Evolutionary conservation across 192 early-diverging fungal species (phyloP).

Genomic region (Haplosporangium gracile): DNA sequence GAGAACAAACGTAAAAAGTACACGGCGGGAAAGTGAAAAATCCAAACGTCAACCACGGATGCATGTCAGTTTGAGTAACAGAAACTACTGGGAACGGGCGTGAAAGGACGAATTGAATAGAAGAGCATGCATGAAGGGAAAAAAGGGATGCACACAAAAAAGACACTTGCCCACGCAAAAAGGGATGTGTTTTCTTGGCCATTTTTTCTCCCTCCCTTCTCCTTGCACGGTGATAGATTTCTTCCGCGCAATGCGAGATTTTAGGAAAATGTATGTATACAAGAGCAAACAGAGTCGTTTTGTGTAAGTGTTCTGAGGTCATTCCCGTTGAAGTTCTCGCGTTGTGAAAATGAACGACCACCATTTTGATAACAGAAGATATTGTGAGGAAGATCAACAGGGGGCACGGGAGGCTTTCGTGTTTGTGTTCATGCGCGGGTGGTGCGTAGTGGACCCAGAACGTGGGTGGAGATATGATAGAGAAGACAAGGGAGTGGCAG

Average conservation of each 20-base stretch:
- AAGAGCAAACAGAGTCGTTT: background rate
- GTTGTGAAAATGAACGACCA: background rate
- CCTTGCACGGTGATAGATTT: background rate
- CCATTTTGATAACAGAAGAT: background rate
- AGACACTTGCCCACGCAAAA: constrained; percentile 3
- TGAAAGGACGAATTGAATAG: background rate
- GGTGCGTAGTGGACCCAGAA: background rate
- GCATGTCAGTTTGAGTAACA: background rate
- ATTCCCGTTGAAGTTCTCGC: background rate
- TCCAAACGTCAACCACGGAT: background rate
- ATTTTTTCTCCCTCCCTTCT: background rate
- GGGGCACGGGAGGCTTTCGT: background rate
- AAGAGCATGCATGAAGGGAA: background rate
- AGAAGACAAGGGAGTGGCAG: background rate
- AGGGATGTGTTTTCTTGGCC: constrained; percentile 6
- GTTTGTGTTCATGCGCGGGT: background rate
- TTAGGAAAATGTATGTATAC: background rate
- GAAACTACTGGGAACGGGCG: background rate
- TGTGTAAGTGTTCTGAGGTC: background rate
- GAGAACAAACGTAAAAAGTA: background rate
- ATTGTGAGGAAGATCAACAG: background rate
- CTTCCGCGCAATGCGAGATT: background rate
- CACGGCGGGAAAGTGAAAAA: background rate
- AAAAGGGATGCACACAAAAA: constrained; percentile 9
- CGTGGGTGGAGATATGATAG: background rate